phyloP scores from a whole-genome alignment of 2,329 filamentous ascomycete genomes.

The Ophiostoma tasmaniense region DNA sequence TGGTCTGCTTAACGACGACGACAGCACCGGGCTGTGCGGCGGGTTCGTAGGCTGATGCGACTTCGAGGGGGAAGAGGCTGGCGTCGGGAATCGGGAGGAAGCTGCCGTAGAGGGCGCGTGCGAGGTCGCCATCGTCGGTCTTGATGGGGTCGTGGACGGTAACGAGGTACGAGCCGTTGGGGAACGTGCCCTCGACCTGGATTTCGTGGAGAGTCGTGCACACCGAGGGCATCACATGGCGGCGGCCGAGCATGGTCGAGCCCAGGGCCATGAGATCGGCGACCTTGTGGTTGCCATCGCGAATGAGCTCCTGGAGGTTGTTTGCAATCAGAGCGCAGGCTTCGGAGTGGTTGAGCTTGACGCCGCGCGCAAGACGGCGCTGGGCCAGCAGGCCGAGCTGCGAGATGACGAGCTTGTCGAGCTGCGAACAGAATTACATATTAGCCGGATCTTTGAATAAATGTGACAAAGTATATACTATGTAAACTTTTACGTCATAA shows the following conservation, averaged over 20 bases:
- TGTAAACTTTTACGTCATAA: neutral
- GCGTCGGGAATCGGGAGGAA: constrained; percentile 73
- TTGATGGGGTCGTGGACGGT: constrained; percentile 87
- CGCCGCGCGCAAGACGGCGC: constrained; percentile 74
- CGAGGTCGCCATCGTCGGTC: constrained; percentile 76
- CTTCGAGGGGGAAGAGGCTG: constrained; percentile 57
- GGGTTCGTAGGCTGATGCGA: constrained; percentile 56
- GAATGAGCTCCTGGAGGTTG: constrained; percentile 91
- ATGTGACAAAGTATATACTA: too few relatives aligned
- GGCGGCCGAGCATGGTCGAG: constrained; percentile 83
- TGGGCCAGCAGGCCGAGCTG: constrained; percentile 84
- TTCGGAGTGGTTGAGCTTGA: constrained; percentile 84
- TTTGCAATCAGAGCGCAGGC: constrained; percentile 76
- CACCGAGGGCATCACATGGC: constrained; percentile 81
- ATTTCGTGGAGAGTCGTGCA: constrained; percentile 70
- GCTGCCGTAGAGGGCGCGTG: constrained; percentile 80
- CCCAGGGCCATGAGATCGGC: constrained; percentile 90
- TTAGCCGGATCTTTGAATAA: neutral
- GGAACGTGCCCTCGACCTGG: constrained; percentile 91
- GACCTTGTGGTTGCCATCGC: constrained; percentile 88
- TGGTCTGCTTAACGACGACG: constrained; percentile 42
- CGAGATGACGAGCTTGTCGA: constrained; percentile 92
- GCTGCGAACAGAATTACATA: constrained; percentile 39
- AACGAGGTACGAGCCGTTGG: constrained; percentile 82
- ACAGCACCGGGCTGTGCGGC: constrained; percentile 71